Evolutionary conservation across 768 basidiomycete genomes (phyloP), one percentile per base, ranked within the genome.

Genomic region (Kwoniella bestiolae): DNA sequence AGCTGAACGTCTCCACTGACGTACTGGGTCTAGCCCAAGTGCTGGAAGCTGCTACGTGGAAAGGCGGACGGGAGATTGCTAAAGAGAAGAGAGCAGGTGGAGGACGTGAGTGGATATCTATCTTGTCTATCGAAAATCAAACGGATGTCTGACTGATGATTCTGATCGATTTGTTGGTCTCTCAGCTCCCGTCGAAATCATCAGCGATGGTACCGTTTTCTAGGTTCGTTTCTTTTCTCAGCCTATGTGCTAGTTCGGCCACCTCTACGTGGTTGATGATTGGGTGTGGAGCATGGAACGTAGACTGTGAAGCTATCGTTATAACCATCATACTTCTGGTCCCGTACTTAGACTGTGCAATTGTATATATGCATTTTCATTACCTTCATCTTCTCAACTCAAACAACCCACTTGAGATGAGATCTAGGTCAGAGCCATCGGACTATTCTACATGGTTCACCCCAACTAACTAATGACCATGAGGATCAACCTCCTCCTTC

Each of bases 21-120:
- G 83, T 88, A 50, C 84, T 97, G 26, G 85, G 86, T 0, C 86
- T 94, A 7, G 89, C 93, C 0, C 95, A 97, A 79, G 88, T 97
- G 0, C 83, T 99, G 34, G 95, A 98, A 82, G 88, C 89, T 56
- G 94, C 94, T 1, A 98, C 94, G 0, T 99, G 95, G 95, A 95
- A 94, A 76, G 93, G 92, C 1, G 95, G 95, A 3, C 84, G 95
- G 3, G 92, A 95, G 82, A 91, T 97, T 41, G 95, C 95, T 3
- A 90, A 88, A 78, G 80, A 84, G 78, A 88, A 86, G 78, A 83
- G 94, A 4, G 90, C 89, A 0, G 88, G 90, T 6, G 92, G 92
- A 0, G 81, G 82, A 26, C 92, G 74, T 78, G 65, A 72, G 67
- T 72, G 6, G 38, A 23, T 55, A 28, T 41, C 32, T 12, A 28